These are phyloP conservation scores for Ceratocystis huliohia DNA, from an alignment of 2,329 filamentous ascomycete genomes.

Conservation along the genomic window DNA sequence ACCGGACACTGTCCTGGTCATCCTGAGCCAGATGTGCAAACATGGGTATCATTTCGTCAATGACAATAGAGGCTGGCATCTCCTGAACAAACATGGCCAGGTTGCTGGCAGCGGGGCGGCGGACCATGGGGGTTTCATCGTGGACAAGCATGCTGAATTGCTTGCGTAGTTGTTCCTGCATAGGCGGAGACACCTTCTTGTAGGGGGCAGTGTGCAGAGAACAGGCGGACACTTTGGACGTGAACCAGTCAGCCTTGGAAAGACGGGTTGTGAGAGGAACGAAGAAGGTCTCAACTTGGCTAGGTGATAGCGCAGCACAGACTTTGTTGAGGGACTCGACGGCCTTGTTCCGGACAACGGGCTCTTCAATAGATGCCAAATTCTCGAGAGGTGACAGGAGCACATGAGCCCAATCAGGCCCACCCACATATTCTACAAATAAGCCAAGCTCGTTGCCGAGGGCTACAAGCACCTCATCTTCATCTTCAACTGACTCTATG, in stretches of 20 bases:
- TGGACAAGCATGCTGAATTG: constrained; percentile 89
- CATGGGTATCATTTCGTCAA: constrained; percentile 97
- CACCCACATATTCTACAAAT: constrained; percentile 96
- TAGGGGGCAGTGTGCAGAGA: constrained; percentile 91
- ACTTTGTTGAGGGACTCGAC: constrained; percentile 99
- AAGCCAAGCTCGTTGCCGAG: constrained; percentile 91
- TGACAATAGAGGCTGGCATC: constrained; percentile 80
- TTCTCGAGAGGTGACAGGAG: constrained; percentile 96
- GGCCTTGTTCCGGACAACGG: constrained; percentile 94
- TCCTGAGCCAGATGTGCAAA: constrained; percentile 95
- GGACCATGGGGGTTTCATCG: constrained; percentile 98
- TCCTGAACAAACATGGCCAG: constrained; percentile 95
- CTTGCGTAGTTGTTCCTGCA: constrained; percentile 82
- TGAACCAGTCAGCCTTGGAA: constrained; percentile 99
- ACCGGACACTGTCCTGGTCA: constrained; percentile 92
- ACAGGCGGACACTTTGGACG: constrained; percentile 95
- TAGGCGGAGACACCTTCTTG: constrained; percentile 72
- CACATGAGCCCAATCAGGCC: constrained; percentile 85
- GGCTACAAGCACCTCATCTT: constrained; percentile 94
- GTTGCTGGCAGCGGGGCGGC: constrained; percentile 91
- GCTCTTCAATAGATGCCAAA: constrained; percentile 94
- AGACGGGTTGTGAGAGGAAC: constrained; percentile 90
- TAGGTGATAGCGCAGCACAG: constrained; percentile 76
- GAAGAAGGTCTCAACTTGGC: constrained; percentile 95
- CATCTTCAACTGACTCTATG: constrained; percentile 93